A percentile compares a stretch with the other conserved stretches of the same genome.
Conservation (phyloP, 352 stramenopile genomes). For the Elongisporangium senticosum region DNA sequence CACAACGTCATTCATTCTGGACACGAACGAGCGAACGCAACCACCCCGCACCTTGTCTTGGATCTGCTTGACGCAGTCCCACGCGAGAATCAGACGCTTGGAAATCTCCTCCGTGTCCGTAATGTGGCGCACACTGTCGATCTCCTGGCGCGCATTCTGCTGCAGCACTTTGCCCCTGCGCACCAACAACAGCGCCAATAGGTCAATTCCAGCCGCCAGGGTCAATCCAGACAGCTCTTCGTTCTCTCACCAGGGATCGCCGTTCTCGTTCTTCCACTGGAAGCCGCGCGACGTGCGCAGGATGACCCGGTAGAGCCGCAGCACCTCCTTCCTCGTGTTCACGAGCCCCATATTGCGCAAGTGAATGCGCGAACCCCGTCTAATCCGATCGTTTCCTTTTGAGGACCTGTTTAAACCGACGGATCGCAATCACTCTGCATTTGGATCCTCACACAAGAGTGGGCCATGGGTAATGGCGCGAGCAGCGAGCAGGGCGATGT, state of each 20-base stretch:
- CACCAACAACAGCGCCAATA: no score
- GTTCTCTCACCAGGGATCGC: constrained; percentile 48
- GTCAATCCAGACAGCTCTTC: no score
- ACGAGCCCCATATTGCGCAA: constrained; percentile 20
- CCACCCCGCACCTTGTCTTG: constrained; percentile 53
- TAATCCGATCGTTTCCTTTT: no score
- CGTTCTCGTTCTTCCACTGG: constrained; percentile 69
- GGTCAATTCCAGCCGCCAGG: background rate
- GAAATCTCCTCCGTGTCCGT: constrained; percentile 69
- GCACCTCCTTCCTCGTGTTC: constrained; percentile 67
- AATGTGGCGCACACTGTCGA: constrained; percentile 73
- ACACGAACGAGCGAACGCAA: background rate
- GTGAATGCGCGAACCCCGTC: no score
- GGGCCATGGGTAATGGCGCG: constrained; percentile 38
- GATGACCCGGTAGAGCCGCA: constrained; percentile 79
- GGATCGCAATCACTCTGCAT: no score
- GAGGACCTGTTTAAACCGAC: no score
- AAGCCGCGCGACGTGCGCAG: constrained; percentile 70
- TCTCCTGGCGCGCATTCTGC: constrained; percentile 74
- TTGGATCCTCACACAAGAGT: constrained; percentile 6
- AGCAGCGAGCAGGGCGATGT: constrained; percentile 32
- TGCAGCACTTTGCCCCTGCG: constrained; percentile 49
- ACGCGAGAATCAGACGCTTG: constrained; percentile 73
- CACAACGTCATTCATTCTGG: background rate
- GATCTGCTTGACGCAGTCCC: constrained; percentile 73